Evolutionary conservation across 2,329 filamentous ascomycete genomes (phyloP).

Genomic region (Myriosclerotinia scirpicola): DNA sequence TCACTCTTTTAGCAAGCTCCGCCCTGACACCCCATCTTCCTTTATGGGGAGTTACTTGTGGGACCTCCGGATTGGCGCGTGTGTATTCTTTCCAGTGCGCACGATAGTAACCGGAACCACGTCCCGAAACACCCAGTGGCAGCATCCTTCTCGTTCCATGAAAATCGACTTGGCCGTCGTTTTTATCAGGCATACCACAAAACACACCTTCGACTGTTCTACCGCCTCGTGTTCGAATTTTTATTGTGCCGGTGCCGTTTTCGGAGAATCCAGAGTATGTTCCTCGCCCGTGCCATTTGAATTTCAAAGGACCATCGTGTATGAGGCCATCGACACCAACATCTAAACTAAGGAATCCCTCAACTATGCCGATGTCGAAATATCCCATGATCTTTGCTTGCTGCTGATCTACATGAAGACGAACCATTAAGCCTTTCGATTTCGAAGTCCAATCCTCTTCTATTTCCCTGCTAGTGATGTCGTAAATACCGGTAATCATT

Average conservation of each 20-base stretch:
- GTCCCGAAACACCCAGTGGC: not conserved
- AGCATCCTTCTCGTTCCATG: not conserved
- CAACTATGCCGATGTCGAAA: conserved; percentile 12
- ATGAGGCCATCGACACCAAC: not conserved
- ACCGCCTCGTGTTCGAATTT: not conserved
- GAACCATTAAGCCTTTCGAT: not conserved
- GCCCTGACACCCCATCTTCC: conserved; percentile 3
- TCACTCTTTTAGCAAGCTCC: conserved; percentile 6
- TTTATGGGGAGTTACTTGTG: not conserved
- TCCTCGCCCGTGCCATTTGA: conserved; percentile 6
- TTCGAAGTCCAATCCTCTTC: not conserved
- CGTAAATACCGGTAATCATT: conserved; percentile 9
- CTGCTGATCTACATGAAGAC: conserved; percentile 11
- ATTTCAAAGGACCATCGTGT: not conserved
- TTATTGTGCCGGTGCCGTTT: not conserved
- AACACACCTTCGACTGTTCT: not conserved
- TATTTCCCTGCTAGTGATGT: conserved; percentile 14
- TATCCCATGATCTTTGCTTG: not conserved
- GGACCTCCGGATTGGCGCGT: not conserved
- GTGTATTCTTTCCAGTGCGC: not conserved
- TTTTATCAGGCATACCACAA: conserved; percentile 12
- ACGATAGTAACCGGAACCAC: not conserved
- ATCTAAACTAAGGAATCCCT: conserved; percentile 1
- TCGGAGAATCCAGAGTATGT: not conserved
- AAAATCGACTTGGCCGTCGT: conserved; percentile 8